Evolutionary conservation across 345 rosid genomes (phyloP).

Genomic region (Eutrema heterophyllum): DNA sequence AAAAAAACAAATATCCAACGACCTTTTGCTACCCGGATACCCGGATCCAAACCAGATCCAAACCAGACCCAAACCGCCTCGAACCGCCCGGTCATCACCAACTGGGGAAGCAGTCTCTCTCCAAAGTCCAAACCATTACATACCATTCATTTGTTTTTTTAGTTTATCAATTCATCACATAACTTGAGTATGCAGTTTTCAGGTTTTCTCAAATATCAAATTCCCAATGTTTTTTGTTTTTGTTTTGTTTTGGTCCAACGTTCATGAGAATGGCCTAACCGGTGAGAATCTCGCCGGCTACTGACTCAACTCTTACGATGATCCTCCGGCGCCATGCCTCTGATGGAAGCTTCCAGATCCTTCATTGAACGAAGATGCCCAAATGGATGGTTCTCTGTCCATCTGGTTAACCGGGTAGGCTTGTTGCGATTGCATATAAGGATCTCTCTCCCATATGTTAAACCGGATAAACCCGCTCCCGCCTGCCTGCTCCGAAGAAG

Average conservation of each 20-base stretch:
- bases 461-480: constrained; percentile 64
- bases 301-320: constrained; percentile 41
- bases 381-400: constrained; percentile 49
- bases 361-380: constrained; percentile 58
- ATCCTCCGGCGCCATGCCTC: constrained; percentile 63
- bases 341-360: constrained; percentile 54
- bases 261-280: constrained; percentile 15
- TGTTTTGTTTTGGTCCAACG: constrained; percentile 5
- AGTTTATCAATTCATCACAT: constrained; percentile 50
- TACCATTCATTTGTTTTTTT: constrained; percentile 34
- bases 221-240: constrained; percentile 14
- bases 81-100: constrained; percentile 10
- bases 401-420: constrained; percentile 51
- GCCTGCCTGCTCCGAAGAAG: constrained; percentile 63
- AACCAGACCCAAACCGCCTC: constrained; percentile 18
- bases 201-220: constrained; percentile 24
- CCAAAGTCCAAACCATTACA: constrained; percentile 37
- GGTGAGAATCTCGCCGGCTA: constrained; percentile 8
- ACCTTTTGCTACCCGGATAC: constrained; percentile 9
- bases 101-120: constrained; percentile 14
- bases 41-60: constrained; percentile 1
- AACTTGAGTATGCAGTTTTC: constrained; percentile 36
- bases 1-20: constrained; percentile 17
- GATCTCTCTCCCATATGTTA: constrained; percentile 79
- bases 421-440: constrained; percentile 31